These are phyloP conservation scores for Tolypocladium tundrense DNA, from an alignment of 2,329 filamentous ascomycete species.

Conservation along the genomic window DNA sequence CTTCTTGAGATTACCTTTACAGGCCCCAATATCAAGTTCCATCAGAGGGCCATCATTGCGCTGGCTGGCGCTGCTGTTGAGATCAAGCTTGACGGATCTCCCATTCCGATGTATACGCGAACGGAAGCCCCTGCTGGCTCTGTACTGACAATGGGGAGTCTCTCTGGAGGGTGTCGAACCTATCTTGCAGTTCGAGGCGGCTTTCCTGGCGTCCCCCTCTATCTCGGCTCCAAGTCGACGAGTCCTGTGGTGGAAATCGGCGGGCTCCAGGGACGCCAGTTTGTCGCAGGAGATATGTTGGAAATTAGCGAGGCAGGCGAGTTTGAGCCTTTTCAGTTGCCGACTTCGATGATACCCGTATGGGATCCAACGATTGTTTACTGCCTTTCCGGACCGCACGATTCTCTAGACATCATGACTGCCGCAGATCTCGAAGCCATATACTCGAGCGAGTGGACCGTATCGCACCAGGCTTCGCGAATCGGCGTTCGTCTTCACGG, in stretches of 20 bases:
- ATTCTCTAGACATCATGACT: slow-evolving; percentile 18
- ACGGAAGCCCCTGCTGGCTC: slow-evolving; percentile 36
- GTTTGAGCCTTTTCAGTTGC: slow-evolving; percentile 1
- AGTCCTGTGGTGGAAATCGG: slow-evolving; percentile 46
- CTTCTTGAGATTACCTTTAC: slow-evolving; percentile 49
- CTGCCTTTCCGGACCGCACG: slow-evolving; percentile 20
- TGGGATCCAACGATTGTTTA: slow-evolving; percentile 9
- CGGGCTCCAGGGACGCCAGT: slow-evolving; percentile 46
- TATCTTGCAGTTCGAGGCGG: slow-evolving; percentile 44
- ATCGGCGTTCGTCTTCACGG: slow-evolving; percentile 51
- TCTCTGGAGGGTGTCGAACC: slow-evolving; percentile 40
- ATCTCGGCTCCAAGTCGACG: slow-evolving; percentile 50
- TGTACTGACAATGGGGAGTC: slow-evolving; percentile 41
- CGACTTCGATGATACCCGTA: slow-evolving; percentile 2
- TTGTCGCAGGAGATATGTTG: slow-evolving; percentile 28
- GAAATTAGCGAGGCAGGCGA: background rate
- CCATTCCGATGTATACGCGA: slow-evolving; percentile 44
- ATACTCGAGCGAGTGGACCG: slow-evolving; percentile 46
- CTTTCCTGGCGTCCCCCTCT: slow-evolving; percentile 35
- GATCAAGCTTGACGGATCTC: slow-evolving; percentile 35
- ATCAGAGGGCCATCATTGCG: slow-evolving; percentile 42
- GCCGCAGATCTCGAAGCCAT: slow-evolving; percentile 44
- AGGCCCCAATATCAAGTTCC: slow-evolving; percentile 48
- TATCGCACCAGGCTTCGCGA: slow-evolving; percentile 51
- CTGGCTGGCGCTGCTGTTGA: slow-evolving; percentile 46